Evolutionary conservation across 2,329 filamentous ascomycete genomes (phyloP), one percentile per base, ranked within the genome.

Genomic region (Rhinocladiella similis): DNA sequence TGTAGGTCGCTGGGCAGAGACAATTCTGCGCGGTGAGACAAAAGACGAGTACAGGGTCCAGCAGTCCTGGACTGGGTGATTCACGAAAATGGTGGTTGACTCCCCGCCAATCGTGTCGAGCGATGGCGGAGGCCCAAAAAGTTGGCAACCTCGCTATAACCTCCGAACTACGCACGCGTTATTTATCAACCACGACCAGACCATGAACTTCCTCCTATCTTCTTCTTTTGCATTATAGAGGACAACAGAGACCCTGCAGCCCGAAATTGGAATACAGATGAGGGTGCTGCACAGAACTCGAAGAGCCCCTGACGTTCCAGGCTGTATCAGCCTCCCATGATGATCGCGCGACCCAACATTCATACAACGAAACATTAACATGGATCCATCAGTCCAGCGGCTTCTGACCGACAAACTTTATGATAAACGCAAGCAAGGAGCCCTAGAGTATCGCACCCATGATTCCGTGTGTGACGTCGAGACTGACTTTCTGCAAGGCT

Each of bases 371-470:
- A 19, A 59, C 16, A 41, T 39, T 35, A 67, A 62, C 59, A 97
- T 97, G 92, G 93, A 97, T 79, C 80, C 84, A 69, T 87, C 86
- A 71, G 90, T 97, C 71, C 91, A 95, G 75, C 90, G 93, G 67
- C 83, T 92, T 65, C 81, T 99, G 71, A 96, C 95, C 72, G 94
- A 99, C 77, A 99, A 97, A 83, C 87, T 97, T 70, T 99, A 99
- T 74, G 94, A 99, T 72, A 96, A 95, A 80, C 86, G 95, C 71
- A 99, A 99, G 76, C 87, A 91, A 69, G 94, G 94, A 63, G 94
- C 95, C 67, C 84, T 99, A 56, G 94, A 99, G 91, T 96, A 86
- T 58, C 65, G 50, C 18, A 46, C 10, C 36, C 18, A 18, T 33
- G 18, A 6, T 54, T 27, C 16, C 45, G 47, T 45, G 18, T 53